A percentile compares a stretch with the other conserved stretches of the same genome.
Conservation (phyloP, 495 filamentous ascomycete genomes). For the Penicillium coprophilum region DNA sequence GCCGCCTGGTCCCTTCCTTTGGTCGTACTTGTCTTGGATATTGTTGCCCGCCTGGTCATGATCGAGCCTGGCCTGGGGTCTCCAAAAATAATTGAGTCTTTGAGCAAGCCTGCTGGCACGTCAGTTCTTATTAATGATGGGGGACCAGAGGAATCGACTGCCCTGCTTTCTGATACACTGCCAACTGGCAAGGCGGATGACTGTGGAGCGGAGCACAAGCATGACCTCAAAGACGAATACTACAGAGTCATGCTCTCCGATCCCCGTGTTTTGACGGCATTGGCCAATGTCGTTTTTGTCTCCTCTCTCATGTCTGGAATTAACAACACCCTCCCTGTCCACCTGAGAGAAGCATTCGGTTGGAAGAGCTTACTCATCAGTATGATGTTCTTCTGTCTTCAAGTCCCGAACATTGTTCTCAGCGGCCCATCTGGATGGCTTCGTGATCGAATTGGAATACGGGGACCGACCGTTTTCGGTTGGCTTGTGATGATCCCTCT, state of each 20-base stretch:
- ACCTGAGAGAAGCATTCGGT: constrained; percentile 13
- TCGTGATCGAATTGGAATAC: constrained; percentile 16
- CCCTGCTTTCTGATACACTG: background rate
- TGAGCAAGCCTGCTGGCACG: background rate
- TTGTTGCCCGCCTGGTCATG: constrained; percentile 17
- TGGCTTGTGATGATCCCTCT: constrained; percentile 3
- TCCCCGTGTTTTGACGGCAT: constrained; percentile 2
- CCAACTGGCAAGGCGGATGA: background rate
- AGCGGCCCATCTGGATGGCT: constrained; percentile 19
- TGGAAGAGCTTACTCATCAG: constrained; percentile 16
- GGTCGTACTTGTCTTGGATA: constrained; percentile 14
- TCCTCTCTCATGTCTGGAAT: constrained; percentile 6
- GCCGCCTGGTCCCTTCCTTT: constrained; percentile 17
- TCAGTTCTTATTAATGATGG: background rate
- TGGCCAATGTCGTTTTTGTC: constrained; percentile 6
- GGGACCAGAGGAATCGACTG: constrained; percentile 4
- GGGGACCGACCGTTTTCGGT: constrained; percentile 12
- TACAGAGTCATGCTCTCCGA: constrained; percentile 18
- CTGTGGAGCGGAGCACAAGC: background rate
- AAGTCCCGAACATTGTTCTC: constrained; percentile 15
- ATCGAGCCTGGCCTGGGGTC: constrained; percentile 10
- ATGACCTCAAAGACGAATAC: constrained; percentile 2
- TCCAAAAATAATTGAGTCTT: background rate
- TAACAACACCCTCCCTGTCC: constrained; percentile 19
- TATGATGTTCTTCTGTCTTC: constrained; percentile 19